These are phyloP conservation scores for Cyclotella choctawhatcheeana DNA, from an alignment of 108 stramenopile genomes.

Conservation along the genomic window DNA sequence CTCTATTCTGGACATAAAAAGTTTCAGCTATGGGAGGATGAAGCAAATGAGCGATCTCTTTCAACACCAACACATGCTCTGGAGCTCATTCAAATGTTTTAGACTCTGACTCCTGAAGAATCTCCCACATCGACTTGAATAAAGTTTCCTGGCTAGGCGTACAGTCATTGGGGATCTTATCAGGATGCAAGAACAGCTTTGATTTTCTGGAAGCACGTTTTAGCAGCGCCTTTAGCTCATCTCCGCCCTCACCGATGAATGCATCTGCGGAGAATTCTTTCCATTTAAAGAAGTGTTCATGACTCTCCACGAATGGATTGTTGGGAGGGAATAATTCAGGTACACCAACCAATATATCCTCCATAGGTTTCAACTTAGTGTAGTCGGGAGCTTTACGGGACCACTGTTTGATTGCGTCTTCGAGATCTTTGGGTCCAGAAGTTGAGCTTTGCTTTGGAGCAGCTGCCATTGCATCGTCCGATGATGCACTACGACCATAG, in stretches of 20 bases:
- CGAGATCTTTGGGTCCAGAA: not conserved
- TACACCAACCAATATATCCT: constrained; percentile 31
- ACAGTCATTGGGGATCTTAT: constrained; percentile 52
- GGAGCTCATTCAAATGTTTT: constrained; percentile 1
- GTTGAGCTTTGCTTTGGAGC: not conserved
- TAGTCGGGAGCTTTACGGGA: constrained; percentile 33
- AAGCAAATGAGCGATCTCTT: no score
- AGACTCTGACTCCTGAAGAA: constrained; percentile 20
- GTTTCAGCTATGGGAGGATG: no score
- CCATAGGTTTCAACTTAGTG: constrained; percentile 22
- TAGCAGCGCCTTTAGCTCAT: constrained; percentile 42
- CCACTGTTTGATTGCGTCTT: constrained; percentile 34
- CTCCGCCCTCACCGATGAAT: constrained; percentile 19
- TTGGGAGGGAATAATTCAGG: constrained; percentile 36
- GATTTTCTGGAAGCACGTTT: constrained; percentile 45
- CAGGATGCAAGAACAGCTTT: constrained; percentile 56
- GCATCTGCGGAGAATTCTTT: constrained; percentile 44
- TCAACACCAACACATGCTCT: no score
- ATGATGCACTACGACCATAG: not conserved
- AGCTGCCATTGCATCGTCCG: not conserved
- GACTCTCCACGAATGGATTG: constrained; percentile 25
- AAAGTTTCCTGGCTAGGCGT: constrained; percentile 39
- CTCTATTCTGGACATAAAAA: no score
- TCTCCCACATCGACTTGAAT: constrained; percentile 58
- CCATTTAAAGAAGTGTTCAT: constrained; percentile 59